Evolutionary conservation across 2,329 filamentous ascomycete genomes (phyloP), one percentile per base, ranked within the genome.

Genomic region (Hirsutella thompsonii): DNA sequence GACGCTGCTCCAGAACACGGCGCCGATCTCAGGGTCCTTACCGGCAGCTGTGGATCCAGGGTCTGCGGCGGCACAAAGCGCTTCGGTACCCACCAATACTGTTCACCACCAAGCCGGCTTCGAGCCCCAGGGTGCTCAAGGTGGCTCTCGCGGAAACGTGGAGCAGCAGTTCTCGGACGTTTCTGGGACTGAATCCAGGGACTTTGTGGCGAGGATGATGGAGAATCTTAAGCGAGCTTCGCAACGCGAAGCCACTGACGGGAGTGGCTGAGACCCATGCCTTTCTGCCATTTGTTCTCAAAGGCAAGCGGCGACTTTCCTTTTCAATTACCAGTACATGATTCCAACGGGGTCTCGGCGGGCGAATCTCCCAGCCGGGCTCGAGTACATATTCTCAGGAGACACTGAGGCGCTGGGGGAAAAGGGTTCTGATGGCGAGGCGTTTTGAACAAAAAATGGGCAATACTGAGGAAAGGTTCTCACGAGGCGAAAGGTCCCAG

Each of bases 161-260:
- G 46, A 46, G n/a, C 59, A 60, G 29, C 60, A 58, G 14, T 62
- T 67, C 38, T 55, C 63, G 2, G 64, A 68, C 41, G 62, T 66
- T 19, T 61, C 66, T 8, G 61, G 59, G 10, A 50, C 55, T 38
- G 66, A 67, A 48, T 67, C 64, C n/a, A 63, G 65, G 57, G 57
- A 66, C 20, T 59, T 74, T 33, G 63, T 75, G 36, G 69, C 74
- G 51, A 64, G 64, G 45, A 68, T 76, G 61, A 67, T 76, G 62
- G 52, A 55, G 35, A 72, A 73, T 46, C 55, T 76, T 13, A 63
- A 64, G 34, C 60, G 64, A 38, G 64, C 63, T 9, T 60, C 58
- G 20, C 50, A 49, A 16, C 50, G 50, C 8, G 18, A 19, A 20
- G 28, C 23, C 8, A 18, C 19, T 8, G 29, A 39, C 28, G 20